Evolutionary conservation across 305 asterid species (phyloP).

Genomic region (Fraxinus velutina): DNA sequence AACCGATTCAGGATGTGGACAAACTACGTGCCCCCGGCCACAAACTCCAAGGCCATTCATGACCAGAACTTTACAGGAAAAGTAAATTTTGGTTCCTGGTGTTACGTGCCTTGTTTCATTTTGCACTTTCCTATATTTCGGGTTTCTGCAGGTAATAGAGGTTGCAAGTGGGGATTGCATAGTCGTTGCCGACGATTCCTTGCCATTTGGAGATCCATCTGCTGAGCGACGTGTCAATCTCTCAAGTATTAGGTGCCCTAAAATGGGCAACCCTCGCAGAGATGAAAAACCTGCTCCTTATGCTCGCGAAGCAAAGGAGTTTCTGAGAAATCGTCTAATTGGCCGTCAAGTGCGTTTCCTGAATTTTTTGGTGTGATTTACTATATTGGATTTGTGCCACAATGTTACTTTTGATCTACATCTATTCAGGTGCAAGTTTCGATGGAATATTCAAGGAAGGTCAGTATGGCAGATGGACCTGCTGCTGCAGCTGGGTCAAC

Average conservation of each 20-base stretch:
- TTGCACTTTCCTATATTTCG: constrained; percentile 9
- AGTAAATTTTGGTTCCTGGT: constrained; percentile 40
- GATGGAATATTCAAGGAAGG: constrained; percentile 95
- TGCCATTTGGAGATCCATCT: constrained; percentile 87
- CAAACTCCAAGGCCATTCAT: constrained; percentile 95
- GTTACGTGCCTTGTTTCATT: not conserved
- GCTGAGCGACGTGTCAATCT: constrained; percentile 95
- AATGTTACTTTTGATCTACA: constrained; percentile 21
- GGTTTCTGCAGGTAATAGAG: constrained; percentile 73
- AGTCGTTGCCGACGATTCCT: constrained; percentile 81
- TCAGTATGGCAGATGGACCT: constrained; percentile 64
- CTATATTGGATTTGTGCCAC: constrained; percentile 1
- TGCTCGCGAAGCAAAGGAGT: constrained; percentile 98
- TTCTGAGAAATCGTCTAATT: constrained; percentile 77
- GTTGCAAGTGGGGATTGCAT: constrained; percentile 89
- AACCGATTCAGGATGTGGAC: constrained; percentile 74
- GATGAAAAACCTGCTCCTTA: constrained; percentile 90
- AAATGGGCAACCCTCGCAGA: constrained; percentile 91
- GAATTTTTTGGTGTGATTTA: constrained; percentile 11
- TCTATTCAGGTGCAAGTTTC: constrained; percentile 74
- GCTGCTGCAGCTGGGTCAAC: constrained; percentile 46
- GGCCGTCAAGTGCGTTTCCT: constrained; percentile 69
- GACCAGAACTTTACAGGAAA: constrained; percentile 94
- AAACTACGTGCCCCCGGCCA: constrained; percentile 79
- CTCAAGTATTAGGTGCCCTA: constrained; percentile 93